phyloP scores from a whole-genome alignment of 306 rosid genomes.

The Pyrus bretschneideri region DNA sequence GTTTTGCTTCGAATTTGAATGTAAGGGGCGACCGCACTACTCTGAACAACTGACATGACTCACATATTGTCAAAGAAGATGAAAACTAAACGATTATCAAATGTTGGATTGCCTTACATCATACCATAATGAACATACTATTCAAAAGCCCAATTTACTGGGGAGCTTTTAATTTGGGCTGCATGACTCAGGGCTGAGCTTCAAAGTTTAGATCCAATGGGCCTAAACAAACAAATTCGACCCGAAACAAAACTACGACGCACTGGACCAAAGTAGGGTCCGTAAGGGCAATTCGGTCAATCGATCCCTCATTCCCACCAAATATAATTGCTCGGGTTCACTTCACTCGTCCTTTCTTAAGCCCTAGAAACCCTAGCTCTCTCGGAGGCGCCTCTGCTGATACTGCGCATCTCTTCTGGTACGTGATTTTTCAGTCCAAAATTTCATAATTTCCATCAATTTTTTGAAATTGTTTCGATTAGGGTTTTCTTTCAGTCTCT shows the following conservation, averaged over 20 bases:
- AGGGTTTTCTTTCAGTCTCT: not conserved
- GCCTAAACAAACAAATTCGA: not conserved
- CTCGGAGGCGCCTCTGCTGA: slow-evolving; percentile 16
- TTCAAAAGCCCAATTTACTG: not conserved
- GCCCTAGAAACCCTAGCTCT: slow-evolving; percentile 5
- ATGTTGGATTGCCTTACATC: not conserved
- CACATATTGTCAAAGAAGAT: not conserved
- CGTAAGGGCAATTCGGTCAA: not conserved
- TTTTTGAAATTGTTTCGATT: not conserved
- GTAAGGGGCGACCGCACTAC: too few species aligned
- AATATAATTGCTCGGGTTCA: not conserved
- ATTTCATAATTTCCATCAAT: not conserved
- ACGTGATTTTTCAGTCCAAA: not conserved
- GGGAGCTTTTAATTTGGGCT: not conserved
- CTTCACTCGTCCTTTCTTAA: not conserved
- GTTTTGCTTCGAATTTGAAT: too few species aligned
- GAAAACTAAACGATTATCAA: too few species aligned
- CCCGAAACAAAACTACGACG: not conserved
- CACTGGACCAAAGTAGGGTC: not conserved
- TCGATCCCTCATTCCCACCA: not conserved
- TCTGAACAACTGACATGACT: too few species aligned
- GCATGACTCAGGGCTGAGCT: not conserved
- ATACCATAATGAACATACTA: not conserved
- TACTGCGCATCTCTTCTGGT: slow-evolving; percentile 1
- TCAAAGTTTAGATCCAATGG: not conserved